Evolutionary conservation across 2,329 filamentous ascomycete genomes (phyloP), one percentile per base, ranked within the genome.

Genomic region (Huntiella savannae): DNA sequence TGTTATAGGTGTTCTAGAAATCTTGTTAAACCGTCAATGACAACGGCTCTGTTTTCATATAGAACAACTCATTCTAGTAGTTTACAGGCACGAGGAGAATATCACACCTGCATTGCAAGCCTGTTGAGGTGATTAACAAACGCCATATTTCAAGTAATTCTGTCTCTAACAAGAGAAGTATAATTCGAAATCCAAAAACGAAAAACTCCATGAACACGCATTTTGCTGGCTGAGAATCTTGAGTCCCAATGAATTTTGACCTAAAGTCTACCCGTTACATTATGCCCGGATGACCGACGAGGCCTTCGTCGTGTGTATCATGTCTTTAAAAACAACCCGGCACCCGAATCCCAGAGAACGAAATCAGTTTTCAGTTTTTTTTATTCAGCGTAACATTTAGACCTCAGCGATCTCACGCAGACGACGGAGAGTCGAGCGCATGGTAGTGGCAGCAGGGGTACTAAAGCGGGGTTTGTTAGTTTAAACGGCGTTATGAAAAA

Each of bases 391-490:
- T 55, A 50, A 54, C 60, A 59, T 65, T 73, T 83, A 88, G 70
- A 92, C 84, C 78, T 94, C 87, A 64, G 83, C 83, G 71, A 94
- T 93, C 73, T 95, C 87, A 66, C 87, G 82, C 72, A 95, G 76
- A 78, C 87, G 82, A 72, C 87, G 83, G 70, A 95, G 86, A 60
- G 87, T 95, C 59, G 87, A 95, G 69, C 87, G 79, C 69, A 87
- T 93, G 60, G 87, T 85, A 60, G 85, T 86, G 56, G 87, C 87
- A 60, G 87, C 87, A 55, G 87, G 83, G 60, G 87, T 95, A 56
- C 85, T 92, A 58, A 58, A 41, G n/a, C 2, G 11, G 22, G 37
- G 8, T 7, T 33, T 13, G 52, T 62, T 54, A 63, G 60, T 55
- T 46, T 45, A 15, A 28, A 32, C 22, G 10, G 33, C 16, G n/a